Percentiles rank a stretch among this genome's conserved stretches.
These are phyloP conservation scores for Hyphopichia fennica DNA, from an alignment of 1,139 yeast species.

Conservation along the genomic window DNA sequence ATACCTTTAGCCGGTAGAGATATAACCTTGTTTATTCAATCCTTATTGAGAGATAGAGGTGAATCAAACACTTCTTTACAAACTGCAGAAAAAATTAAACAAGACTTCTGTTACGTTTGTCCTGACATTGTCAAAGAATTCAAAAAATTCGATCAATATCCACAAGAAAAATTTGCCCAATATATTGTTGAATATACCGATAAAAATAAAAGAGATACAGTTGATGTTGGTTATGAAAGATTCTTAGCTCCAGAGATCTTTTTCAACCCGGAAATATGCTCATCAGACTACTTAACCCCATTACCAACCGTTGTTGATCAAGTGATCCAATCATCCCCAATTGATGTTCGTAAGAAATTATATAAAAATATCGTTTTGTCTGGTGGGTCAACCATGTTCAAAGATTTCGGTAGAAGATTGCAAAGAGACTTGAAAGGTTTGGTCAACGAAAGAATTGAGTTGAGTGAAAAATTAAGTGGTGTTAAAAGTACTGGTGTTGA, in stretches of 20 bases:
- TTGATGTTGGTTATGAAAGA: slow-evolving; percentile 96
- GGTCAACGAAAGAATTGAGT: slow-evolving; percentile 85
- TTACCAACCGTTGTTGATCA: slow-evolving; percentile 92
- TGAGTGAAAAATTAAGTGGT: slow-evolving; percentile 76
- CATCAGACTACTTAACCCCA: slow-evolving; percentile 93
- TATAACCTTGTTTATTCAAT: slow-evolving; percentile 90
- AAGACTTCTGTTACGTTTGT: slow-evolving; percentile 94
- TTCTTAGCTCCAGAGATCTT: slow-evolving; percentile 98
- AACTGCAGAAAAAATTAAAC: slow-evolving; percentile 96
- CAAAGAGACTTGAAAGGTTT: slow-evolving; percentile 90
- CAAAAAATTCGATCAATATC: slow-evolving; percentile 89
- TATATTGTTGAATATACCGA: slow-evolving; percentile 81
- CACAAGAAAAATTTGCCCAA: slow-evolving; percentile 86
- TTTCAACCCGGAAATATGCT: slow-evolving; percentile 96
- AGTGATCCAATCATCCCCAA: slow-evolving; percentile 93
- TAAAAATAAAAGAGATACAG: slow-evolving; percentile 61
- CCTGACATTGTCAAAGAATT: slow-evolving; percentile 98
- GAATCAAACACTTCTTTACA: slow-evolving; percentile 90
- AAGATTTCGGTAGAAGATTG: slow-evolving; percentile 94
- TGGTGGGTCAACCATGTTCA: slow-evolving; percentile 98
- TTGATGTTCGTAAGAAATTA: slow-evolving; percentile 95
- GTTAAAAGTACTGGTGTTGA: slow-evolving; percentile 93
- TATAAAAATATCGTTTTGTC: slow-evolving; percentile 92
- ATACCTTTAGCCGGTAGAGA: slow-evolving; percentile 99
- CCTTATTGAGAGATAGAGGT: slow-evolving; percentile 92